Base-by-base conservation (phyloP, 2,329 filamentous ascomycete genomes). In the Laburnicola sp. region DNA sequence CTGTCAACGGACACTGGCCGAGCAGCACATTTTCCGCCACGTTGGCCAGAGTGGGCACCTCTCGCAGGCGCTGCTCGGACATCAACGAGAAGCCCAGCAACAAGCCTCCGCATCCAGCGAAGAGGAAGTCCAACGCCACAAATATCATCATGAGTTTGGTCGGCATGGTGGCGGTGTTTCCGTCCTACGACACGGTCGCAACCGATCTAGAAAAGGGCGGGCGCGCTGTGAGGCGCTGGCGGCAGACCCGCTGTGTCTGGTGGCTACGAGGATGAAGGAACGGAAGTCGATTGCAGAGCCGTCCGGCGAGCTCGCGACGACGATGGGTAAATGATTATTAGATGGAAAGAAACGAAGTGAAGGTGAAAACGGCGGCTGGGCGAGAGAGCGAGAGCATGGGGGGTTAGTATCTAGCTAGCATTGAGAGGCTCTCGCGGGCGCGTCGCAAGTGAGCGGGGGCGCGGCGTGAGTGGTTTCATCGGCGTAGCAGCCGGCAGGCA, bases 111-210 rank as follows among this genome's bases (percentile, higher is more conserved):
- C 77, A 76, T 48, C 68, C 69, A 31, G 81, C 73, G 64, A 84
- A 83, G 58, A 82, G 65, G 40, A 81, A 57, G 65, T 84, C 79
- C 53, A 77, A 68, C 37, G 67, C 69, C 50, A 82, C 63, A 66
- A 79, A 84, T 52, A 77, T 73, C 61, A 79, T 62, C 57, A 83
- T 76, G 37, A 83, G 72, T 55, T 78, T 81, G 73, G 81, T 78
- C 62, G 75, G 73, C 75, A 78, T 81, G 57, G 52, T 70, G 65
- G 58, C 51, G 63, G 63, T 61, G 39, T 53, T 59, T 53, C 45
- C 50, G 45, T 53, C 49, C 44, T 54, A 49, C 54, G 54, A 21
- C 35, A 37, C 42, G 32, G 28, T 28, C 28, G 48, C 46, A 34
- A 49, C 40, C 28, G 32, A 23, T 37, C 22, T 42, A 31, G 36